Conservation (phyloP, 139 green algal species). For the Protoeuglena noctilucae region DNA sequence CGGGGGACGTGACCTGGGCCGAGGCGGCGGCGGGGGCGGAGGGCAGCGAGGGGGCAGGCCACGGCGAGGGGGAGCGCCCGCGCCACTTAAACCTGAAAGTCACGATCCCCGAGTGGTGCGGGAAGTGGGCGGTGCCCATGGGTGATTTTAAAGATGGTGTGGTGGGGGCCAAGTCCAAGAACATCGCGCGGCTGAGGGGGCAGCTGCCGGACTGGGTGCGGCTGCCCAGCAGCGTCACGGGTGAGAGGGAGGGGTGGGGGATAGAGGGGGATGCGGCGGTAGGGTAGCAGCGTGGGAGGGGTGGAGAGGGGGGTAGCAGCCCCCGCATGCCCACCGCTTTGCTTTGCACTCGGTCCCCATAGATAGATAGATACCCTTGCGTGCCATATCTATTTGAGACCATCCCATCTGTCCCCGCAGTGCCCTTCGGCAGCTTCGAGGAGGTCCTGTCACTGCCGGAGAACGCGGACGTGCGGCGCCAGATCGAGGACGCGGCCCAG, state of each 20-base stretch:
- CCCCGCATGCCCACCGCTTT: no score
- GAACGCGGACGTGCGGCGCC: constrained; percentile 39
- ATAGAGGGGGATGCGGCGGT: no score
- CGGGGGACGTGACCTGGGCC: constrained; percentile 52
- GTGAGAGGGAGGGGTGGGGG: no score
- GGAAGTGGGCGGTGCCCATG: constrained; percentile 74
- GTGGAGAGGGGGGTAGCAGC: no score
- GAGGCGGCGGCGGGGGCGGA: constrained; percentile 10
- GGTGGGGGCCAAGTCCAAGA: constrained; percentile 92
- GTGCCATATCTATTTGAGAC: no score
- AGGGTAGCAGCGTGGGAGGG: no score
- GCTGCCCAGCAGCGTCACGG: constrained; percentile 70
- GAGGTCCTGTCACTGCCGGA: constrained; percentile 38
- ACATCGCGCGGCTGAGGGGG: constrained; percentile 71
- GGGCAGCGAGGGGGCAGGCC: neutral
- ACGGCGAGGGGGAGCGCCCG: neutral
- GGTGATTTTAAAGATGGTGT: constrained; percentile 67
- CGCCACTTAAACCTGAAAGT: constrained; percentile 25
- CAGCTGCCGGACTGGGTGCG: constrained; percentile 70
- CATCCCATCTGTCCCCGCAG: no score
- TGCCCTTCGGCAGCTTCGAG: constrained; percentile 92
- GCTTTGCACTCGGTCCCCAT: no score
- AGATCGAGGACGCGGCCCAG: constrained; percentile 28
- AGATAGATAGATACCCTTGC: no score
- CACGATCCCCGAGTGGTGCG: constrained; percentile 43